A percentile compares a stretch with the other conserved stretches of the same genome.
Evolutionary conservation across 2,329 filamentous ascomycete species (phyloP).

Genomic region (Pseudogymnoascus sp.): DNA sequence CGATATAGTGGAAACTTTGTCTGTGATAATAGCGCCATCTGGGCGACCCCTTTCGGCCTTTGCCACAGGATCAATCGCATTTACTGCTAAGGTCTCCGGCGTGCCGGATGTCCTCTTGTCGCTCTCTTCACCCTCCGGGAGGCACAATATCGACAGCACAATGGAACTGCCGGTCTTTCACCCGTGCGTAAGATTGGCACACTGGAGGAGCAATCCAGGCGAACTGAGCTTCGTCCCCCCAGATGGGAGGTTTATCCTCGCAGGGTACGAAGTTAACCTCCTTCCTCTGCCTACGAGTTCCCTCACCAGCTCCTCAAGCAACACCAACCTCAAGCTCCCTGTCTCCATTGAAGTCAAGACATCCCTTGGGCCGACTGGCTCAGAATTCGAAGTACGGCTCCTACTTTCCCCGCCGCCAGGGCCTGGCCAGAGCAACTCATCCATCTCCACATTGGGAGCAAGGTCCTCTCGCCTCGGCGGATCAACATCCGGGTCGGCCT

Average conservation of each 20-base stretch:
- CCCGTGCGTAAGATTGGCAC: slow-evolving; percentile 83
- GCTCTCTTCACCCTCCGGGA: slow-evolving; percentile 75
- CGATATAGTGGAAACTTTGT: slow-evolving; percentile 84
- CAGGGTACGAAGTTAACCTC: slow-evolving; percentile 89
- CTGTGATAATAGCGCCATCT: slow-evolving; percentile 83
- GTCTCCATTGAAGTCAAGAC: slow-evolving; percentile 78
- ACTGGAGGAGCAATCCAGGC: slow-evolving; percentile 83
- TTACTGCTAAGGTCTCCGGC: slow-evolving; percentile 91
- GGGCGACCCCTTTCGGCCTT: slow-evolving; percentile 81
- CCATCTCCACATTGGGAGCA: slow-evolving; percentile 39
- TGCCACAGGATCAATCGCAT: slow-evolving; percentile 86
- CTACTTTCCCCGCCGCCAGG: slow-evolving; percentile 62
- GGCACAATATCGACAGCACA: slow-evolving; percentile 64
- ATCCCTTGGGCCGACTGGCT: slow-evolving; percentile 64
- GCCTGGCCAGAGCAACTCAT: slow-evolving; percentile 33
- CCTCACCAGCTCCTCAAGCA: slow-evolving; percentile 42
- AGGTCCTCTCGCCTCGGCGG: slow-evolving; percentile 33
- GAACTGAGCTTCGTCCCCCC: slow-evolving; percentile 95
- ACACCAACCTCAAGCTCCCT: slow-evolving; percentile 69
- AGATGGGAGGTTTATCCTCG: slow-evolving; percentile 87
- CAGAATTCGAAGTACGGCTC: slow-evolving; percentile 84
- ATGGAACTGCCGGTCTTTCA: slow-evolving; percentile 92
- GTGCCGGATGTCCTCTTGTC: slow-evolving; percentile 83
- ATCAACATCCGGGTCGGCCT: slow-evolving; percentile 44
- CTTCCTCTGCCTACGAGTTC: slow-evolving; percentile 49